Conservation (phyloP, 1,284 basidiomycete genomes). For the Pseudozyma hubeiensis region DNA sequence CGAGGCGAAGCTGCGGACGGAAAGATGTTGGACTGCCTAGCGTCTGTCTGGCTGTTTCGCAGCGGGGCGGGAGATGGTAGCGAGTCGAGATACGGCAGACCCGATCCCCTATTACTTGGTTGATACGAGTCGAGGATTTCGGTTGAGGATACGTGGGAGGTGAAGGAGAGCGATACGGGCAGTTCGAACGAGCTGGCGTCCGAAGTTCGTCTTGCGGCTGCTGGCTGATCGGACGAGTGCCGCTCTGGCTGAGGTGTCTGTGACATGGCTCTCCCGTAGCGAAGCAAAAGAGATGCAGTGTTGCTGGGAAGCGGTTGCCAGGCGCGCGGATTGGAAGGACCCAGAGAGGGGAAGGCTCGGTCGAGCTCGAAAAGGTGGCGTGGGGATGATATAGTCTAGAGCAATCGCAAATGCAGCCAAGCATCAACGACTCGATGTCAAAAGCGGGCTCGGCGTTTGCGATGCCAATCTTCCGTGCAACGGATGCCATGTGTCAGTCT, state of each 20-base stretch:
- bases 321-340: background rate
- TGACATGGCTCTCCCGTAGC: conserved; percentile 12
- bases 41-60: background rate
- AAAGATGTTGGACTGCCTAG: background rate
- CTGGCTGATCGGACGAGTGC: conserved; percentile 4
- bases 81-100: conserved; percentile 19
- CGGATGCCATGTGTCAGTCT: too few relatives aligned
- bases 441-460: conserved; percentile 1
- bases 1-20: conserved; percentile 4
- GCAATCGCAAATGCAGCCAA: conserved; percentile 4
- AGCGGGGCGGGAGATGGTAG: conserved; percentile 4
- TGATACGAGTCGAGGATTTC: conserved; percentile 12
- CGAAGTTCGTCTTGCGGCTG: conserved; percentile 11
- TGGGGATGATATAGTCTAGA: conserved; percentile 1
- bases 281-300: background rate
- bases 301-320: too few relatives aligned
- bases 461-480: background rate
- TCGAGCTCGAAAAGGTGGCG: background rate
- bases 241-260: background rate
- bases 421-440: background rate
- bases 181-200: conserved; percentile 24
- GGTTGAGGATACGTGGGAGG: conserved; percentile 14
- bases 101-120: background rate
- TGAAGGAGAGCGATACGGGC: conserved; percentile 24
- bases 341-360: background rate